These are phyloP conservation scores for Madurella fahalii DNA, from an alignment of 2,329 filamentous ascomycete species.

Conservation along the genomic window DNA sequence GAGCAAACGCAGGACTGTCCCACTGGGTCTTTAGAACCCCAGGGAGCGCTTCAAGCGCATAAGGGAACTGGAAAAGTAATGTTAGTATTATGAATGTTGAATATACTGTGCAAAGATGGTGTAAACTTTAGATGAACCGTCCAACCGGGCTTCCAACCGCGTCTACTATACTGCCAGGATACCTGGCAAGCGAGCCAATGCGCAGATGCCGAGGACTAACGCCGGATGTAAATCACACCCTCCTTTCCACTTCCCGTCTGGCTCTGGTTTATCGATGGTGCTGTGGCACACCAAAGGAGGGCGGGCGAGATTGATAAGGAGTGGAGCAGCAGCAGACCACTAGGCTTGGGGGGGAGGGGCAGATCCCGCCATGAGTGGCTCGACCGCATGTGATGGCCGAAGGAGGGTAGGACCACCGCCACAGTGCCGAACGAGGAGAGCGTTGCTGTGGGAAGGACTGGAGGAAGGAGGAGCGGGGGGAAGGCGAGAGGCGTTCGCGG, in stretches of 20 bases:
- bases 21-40: slow-evolving; percentile 61
- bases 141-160: neutral
- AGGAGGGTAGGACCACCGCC: slow-evolving; percentile 2
- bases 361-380: slow-evolving; percentile 14
- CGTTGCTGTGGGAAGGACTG: neutral
- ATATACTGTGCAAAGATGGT: neutral
- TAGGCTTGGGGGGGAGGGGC: slow-evolving; percentile 7
- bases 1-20: slow-evolving; percentile 59
- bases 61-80: slow-evolving; percentile 60
- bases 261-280: neutral
- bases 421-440: slow-evolving; percentile 6
- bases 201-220: neutral
- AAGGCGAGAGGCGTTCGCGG: neutral
- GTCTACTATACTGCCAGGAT: neutral
- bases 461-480: slow-evolving; percentile 10
- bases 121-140: neutral
- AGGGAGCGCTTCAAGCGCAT: slow-evolving; percentile 65
- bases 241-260: neutral
- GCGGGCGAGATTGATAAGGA: neutral
- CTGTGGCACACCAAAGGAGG: slow-evolving; percentile 4
- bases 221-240: neutral
- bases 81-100: neutral
- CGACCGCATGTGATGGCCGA: slow-evolving; percentile 8
- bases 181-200: neutral
- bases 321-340: neutral